phyloP scores from a whole-genome alignment of 169 alveolate genomes.

The Amoebophrya sp. region DNA sequence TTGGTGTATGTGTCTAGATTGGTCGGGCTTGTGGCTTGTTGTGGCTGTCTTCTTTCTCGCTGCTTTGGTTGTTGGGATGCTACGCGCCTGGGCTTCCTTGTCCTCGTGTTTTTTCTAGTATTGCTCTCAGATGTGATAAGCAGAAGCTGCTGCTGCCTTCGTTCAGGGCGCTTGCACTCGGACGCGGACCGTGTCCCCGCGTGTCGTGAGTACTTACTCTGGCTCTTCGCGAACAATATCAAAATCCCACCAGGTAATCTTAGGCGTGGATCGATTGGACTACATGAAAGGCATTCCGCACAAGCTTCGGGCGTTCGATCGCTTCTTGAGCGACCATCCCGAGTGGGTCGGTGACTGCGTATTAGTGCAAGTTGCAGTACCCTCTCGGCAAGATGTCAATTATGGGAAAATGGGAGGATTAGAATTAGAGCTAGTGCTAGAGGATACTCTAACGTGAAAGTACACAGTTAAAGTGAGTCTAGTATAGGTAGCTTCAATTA shows the following conservation, averaged over 20 bases:
- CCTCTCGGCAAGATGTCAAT: conserved; percentile 49
- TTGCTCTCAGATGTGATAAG: too few species aligned
- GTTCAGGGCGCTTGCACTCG: too few species aligned
- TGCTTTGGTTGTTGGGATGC: too few species aligned
- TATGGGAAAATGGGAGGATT: conserved; percentile 38
- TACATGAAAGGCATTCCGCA: conserved; percentile 59
- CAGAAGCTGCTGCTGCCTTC: too few species aligned
- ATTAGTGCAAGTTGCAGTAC: conserved; percentile 52
- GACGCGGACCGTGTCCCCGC: too few species aligned
- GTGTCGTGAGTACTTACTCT: neutral
- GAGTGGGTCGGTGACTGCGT: conserved; percentile 42
- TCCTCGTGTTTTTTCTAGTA: too few species aligned
- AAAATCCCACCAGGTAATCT: conserved; percentile 11
- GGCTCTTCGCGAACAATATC: neutral
- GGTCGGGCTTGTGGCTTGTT: too few species aligned
- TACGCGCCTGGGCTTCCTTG: too few species aligned
- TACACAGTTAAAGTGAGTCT: conserved; percentile 15
- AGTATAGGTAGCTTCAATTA: too few species aligned
- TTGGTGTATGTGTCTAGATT: too few species aligned
- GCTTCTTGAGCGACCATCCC: conserved; percentile 48
- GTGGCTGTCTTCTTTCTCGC: too few species aligned
- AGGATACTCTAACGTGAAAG: conserved; percentile 7
- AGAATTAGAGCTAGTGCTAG: conserved; percentile 30
- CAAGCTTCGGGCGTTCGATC: conserved; percentile 53
- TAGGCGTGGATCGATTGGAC: conserved; percentile 54